A percentile compares a stretch with the other conserved stretches of the same genome.
These are phyloP conservation scores for Pseudoscleropodium purum DNA, from an alignment of 225 moss, liverwort and hornwort species.

Conservation along the genomic window DNA sequence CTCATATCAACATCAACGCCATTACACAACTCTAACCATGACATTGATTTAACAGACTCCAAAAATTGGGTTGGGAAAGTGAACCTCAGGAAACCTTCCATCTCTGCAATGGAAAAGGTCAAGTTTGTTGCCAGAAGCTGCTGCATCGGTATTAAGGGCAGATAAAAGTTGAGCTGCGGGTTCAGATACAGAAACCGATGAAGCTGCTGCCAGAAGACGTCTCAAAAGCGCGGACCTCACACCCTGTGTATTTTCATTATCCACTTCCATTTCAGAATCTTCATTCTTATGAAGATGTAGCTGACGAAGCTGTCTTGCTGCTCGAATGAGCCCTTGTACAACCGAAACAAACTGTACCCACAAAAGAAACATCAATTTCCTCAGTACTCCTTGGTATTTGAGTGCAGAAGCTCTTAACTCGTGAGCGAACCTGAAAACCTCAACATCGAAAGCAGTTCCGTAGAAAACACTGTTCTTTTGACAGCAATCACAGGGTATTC, in stretches of 20 bases:
- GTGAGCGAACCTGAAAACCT: not conserved
- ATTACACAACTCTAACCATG: not conserved
- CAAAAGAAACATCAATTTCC: not conserved
- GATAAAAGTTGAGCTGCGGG: conserved; percentile 76
- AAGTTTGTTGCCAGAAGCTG: conserved; percentile 67
- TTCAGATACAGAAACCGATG: conserved; percentile 56
- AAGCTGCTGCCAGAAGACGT: conserved; percentile 72
- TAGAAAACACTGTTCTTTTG: not conserved
- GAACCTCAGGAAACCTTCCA: conserved; percentile 82
- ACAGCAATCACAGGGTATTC: not conserved
- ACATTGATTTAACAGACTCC: not conserved
- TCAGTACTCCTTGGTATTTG: not conserved
- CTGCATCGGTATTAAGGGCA: conserved; percentile 69
- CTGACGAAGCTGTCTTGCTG: conserved; percentile 67
- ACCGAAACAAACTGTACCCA: conserved; percentile 88
- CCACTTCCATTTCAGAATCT: conserved; percentile 18
- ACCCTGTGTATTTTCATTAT: conserved; percentile 12
- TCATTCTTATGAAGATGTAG: conserved; percentile 28
- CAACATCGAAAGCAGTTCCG: not conserved
- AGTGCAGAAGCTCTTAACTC: not conserved
- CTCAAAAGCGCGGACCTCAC: conserved; percentile 57
- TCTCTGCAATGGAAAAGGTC: conserved; percentile 75
- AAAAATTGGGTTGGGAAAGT: not conserved
- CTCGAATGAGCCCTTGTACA: conserved; percentile 64
- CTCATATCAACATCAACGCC: not conserved